phyloP scores from a whole-genome alignment of 768 basidiomycete genomes.

The Boletus sp. region DNA sequence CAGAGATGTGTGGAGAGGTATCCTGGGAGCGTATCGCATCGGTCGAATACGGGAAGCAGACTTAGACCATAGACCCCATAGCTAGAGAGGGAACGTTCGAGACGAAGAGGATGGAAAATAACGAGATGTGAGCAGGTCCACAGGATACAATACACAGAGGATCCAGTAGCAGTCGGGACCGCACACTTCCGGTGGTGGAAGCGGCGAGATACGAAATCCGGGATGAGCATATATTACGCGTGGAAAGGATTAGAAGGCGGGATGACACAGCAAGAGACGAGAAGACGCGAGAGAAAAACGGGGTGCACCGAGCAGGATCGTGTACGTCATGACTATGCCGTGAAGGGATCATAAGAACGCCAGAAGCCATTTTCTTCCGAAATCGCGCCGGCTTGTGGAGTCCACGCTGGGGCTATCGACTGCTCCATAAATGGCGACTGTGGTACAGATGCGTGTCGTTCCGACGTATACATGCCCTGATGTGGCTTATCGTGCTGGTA shows the following conservation, averaged over 20 bases:
- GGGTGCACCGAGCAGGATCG: not conserved
- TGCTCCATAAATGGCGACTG: conserved; percentile 20
- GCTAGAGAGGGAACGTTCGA: not conserved
- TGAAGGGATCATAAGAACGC: conserved; percentile 26
- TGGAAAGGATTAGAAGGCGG: not conserved
- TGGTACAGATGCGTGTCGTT: conserved; percentile 20
- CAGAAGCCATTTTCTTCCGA: conserved; percentile 22
- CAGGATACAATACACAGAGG: conserved; percentile 13
- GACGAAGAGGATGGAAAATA: not conserved
- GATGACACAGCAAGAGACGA: not conserved
- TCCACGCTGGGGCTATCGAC: conserved; percentile 17
- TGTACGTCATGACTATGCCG: conserved; percentile 12
- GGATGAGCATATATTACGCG: conserved; percentile 1
- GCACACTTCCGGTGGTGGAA: not conserved
- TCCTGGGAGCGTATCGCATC: not conserved
- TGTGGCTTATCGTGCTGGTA: conserved; percentile 26
- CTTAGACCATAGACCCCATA: conserved; percentile 3
- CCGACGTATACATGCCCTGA: conserved; percentile 20
- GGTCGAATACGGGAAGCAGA: not conserved
- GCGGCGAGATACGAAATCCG: not conserved
- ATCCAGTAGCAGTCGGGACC: conserved; percentile 4
- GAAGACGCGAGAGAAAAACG: not conserved
- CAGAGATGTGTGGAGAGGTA: not conserved
- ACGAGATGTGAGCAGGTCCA: not conserved
- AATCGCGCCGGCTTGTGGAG: conserved; percentile 12